Conservation (phyloP, 345 rosid species). For the Melastoma malabathricum region DNA sequence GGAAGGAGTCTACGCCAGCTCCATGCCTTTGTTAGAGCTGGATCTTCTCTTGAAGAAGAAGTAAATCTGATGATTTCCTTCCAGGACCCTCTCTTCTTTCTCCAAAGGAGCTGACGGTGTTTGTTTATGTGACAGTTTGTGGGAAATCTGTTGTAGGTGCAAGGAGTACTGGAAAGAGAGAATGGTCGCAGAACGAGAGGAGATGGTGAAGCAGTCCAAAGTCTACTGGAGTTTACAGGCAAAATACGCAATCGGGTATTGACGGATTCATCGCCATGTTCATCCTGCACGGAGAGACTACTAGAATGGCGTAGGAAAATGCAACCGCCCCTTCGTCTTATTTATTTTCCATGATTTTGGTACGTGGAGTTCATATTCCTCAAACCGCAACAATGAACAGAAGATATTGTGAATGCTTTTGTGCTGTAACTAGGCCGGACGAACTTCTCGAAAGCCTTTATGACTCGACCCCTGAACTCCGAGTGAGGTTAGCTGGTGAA, state of each 20-base stretch:
- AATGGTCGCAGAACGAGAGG: slow-evolving; percentile 35
- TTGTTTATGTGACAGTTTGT: not conserved
- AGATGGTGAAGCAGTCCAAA: slow-evolving; percentile 61
- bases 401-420: too few relatives aligned
- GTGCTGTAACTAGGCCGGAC: too few relatives aligned
- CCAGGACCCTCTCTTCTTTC: not conserved
- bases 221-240: slow-evolving; percentile 66
- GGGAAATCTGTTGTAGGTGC: slow-evolving; percentile 28
- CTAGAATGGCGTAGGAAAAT: too few relatives aligned
- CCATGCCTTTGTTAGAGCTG: slow-evolving; percentile 68
- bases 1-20: slow-evolving; percentile 62
- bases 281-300: too few relatives aligned
- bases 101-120: too few relatives aligned
- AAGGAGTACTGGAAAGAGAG: slow-evolving; percentile 72
- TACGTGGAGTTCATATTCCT: too few relatives aligned
- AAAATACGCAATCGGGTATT: slow-evolving; percentile 42
- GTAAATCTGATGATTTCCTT: slow-evolving; percentile 28
- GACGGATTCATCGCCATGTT: slow-evolving; percentile 2
- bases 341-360: too few relatives aligned
- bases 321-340: too few relatives aligned
- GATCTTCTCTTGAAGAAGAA: slow-evolving; percentile 52
- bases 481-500: not conserved
- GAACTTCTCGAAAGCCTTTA: too few relatives aligned
- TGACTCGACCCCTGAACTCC: too few relatives aligned
- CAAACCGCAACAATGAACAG: too few relatives aligned